Base-by-base conservation (phyloP, 2,329 filamentous ascomycete genomes). In the Trichoderma hamatum region DNA sequence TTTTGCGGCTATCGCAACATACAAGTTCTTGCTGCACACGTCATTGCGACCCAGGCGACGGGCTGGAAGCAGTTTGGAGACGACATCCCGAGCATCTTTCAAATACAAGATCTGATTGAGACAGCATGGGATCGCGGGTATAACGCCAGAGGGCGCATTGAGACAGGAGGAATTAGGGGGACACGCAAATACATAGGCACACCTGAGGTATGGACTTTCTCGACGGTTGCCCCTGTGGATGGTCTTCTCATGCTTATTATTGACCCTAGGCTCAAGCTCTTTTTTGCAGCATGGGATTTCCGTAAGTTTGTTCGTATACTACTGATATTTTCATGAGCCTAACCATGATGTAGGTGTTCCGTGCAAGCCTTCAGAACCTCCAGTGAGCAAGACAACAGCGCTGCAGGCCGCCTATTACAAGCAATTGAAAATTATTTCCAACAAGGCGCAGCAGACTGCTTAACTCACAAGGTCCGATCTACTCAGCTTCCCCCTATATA, bases 1-100 rank as follows among this genome's bases (percentile, higher is more conserved):
- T 98, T 98, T 77, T 98, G 95, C 77, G 95, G 95, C 3, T 98
- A 97, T 77, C 88, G 95, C 51, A 98, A 97, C 76, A 96, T 97
- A 36, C 96, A 98, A 78, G 96, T 96, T 89, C 80, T 97, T 73
- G 82, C 91, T 16, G 95, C 94, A 0, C 94, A 93, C 77, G 88
- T 97, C 24, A 87, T 90, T 69, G 86, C 85, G 10, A 81, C 87
- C 1, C 78, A 82, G 49, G 83, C 83, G 14, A 79, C 83, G 14
- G 92, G 91, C 0, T 79, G 85, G 70, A 83, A 89, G 51, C 80
- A 82, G 59, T 92, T 97, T 70, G 78, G 82, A 1, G 81, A 82
- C 5, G 82, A 81, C 1, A 82, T 94, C 6, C 95, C 96, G 0
- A 89, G 88, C 3, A 92, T 98, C 32, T 87, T 97, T 65, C 83